These are phyloP conservation scores for Danielia reshetovae DNA, from an alignment of 805 yeast species.

Conservation along the genomic window DNA sequence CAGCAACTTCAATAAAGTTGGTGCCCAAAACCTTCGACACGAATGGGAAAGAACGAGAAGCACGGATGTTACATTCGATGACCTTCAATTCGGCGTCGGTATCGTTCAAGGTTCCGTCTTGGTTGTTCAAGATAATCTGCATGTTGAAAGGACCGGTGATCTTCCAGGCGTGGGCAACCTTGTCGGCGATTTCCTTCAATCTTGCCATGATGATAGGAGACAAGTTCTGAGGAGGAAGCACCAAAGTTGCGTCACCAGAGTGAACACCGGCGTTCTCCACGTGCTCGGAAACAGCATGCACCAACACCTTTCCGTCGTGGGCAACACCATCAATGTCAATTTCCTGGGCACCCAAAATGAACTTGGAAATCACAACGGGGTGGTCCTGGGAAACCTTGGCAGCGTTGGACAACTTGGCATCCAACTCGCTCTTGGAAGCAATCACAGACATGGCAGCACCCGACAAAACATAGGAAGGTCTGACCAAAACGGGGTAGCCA, in stretches of 20 bases:
- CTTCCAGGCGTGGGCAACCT: slow-evolving; percentile 88
- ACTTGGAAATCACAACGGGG: slow-evolving; percentile 96
- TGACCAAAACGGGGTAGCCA: slow-evolving; percentile 89
- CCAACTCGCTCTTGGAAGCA: slow-evolving; percentile 83
- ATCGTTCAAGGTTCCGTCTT: slow-evolving; percentile 52
- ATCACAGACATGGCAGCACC: slow-evolving; percentile 99
- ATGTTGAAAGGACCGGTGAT: slow-evolving; percentile 97
- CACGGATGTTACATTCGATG: slow-evolving; percentile 97
- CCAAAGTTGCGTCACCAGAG: slow-evolving; percentile 97
- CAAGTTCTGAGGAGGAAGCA: slow-evolving; percentile 95
- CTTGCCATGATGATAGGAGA: slow-evolving; percentile 65
- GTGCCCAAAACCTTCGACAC: slow-evolving; percentile 96
- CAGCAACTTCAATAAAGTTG: slow-evolving; percentile 90
- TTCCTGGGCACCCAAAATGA: slow-evolving; percentile 94
- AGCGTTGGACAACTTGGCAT: slow-evolving; percentile 84
- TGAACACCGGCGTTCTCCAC: slow-evolving; percentile 99
- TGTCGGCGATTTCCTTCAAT: slow-evolving; percentile 83
- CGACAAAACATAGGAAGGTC: slow-evolving; percentile 95
- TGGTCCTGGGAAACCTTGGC: slow-evolving; percentile 97
- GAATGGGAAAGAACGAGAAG: slow-evolving; percentile 99
- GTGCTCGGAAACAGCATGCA: slow-evolving; percentile 98
- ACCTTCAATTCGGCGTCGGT: slow-evolving; percentile 74
- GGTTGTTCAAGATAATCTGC: slow-evolving; percentile 74
- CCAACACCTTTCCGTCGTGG: slow-evolving; percentile 84
- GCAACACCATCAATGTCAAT: slow-evolving; percentile 99